Evolutionary conservation across 2,329 filamentous ascomycete species (phyloP).

Genomic region (Alternaria novae-zelandiae): DNA sequence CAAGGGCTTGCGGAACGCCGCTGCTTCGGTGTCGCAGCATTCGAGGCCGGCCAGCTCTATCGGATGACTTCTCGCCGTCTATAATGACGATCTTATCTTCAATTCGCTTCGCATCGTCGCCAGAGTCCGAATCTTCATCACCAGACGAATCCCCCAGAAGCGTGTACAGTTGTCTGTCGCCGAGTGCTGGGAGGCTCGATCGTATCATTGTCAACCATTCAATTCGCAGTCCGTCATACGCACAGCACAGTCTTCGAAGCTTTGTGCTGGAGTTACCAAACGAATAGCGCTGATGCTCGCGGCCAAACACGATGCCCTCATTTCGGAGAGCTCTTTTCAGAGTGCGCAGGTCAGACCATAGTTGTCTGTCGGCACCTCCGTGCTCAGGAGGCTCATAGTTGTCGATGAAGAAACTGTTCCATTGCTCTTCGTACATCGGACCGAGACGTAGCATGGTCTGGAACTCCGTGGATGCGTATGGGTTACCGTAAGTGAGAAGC

Average conservation of each 20-base stretch:
- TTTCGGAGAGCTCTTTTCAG: constrained; percentile 1
- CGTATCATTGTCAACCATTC: constrained; percentile 1
- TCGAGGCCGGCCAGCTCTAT: background rate
- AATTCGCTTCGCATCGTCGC: background rate
- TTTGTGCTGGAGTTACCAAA: background rate
- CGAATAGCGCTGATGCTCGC: constrained; percentile 2
- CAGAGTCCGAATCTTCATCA: background rate
- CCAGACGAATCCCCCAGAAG: background rate
- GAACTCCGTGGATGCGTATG: constrained; percentile 2
- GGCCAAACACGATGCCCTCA: constrained; percentile 11
- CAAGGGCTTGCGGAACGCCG: background rate
- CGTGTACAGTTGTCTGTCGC: background rate
- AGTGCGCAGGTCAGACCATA: background rate
- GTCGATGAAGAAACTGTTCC: constrained; percentile 5
- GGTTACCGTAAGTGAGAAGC: constrained; percentile 14
- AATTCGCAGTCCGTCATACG: constrained; percentile 5
- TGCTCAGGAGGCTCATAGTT: background rate
- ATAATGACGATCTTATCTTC: background rate
- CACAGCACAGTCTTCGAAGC: constrained; percentile 2
- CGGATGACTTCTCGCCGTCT: background rate
- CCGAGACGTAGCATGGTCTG: constrained; percentile 15
- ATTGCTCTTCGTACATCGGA: constrained; percentile 13
- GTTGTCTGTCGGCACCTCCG: background rate
- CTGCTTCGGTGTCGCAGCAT: background rate
- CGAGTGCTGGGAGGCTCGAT: background rate